Evolutionary conservation across 148 eudicot species (phyloP).

Genomic region (Vaccinium myrtillus): DNA sequence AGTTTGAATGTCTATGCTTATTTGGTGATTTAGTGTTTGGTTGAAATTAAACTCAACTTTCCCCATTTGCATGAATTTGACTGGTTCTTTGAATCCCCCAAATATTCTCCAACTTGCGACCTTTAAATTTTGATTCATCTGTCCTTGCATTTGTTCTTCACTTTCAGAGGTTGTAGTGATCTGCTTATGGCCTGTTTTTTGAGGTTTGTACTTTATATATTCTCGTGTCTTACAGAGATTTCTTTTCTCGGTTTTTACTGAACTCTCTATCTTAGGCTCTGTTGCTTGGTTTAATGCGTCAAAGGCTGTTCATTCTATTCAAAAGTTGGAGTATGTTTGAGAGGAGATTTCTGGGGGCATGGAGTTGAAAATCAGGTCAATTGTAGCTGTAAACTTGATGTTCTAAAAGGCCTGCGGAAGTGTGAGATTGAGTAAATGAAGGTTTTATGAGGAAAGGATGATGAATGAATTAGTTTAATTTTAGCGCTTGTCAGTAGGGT

Average conservation of each 20-base stretch:
- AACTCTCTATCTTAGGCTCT: neutral
- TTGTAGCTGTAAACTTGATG: neutral
- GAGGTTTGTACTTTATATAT: neutral
- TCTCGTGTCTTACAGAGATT: neutral
- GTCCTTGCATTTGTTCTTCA: neutral
- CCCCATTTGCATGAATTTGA: neutral
- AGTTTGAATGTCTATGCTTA: neutral
- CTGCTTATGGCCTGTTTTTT: neutral
- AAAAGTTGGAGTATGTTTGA: neutral
- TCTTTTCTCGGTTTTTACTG: neutral
- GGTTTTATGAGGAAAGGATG: neutral
- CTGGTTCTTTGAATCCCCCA: neutral
- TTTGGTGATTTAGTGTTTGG: neutral
- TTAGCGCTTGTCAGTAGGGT: no score
- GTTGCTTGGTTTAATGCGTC: neutral
- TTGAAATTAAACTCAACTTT: neutral
- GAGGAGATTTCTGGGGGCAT: neutral
- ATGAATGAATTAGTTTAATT: neutral
- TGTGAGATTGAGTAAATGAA: neutral
- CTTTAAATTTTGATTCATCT: neutral
- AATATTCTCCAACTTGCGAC: neutral
- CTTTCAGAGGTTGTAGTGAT: neutral
- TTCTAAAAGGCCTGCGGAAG: neutral
- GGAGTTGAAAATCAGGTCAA: neutral
- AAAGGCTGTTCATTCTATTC: neutral